Conservation (phyloP, 148 eudicot species). For the Diospyros lotus region DNA sequence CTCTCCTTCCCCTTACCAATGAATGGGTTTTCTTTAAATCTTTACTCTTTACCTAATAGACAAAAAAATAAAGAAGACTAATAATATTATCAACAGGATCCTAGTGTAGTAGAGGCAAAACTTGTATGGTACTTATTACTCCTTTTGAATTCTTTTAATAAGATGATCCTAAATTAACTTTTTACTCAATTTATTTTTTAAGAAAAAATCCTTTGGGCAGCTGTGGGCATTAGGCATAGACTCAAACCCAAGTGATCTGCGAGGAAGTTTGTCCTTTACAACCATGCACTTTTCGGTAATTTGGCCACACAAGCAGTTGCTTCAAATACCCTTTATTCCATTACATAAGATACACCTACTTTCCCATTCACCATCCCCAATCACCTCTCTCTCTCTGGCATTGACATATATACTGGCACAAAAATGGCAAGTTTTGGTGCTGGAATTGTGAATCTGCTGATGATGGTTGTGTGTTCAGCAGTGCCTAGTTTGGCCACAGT, state of each 20-base stretch:
- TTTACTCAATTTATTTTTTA: not conserved
- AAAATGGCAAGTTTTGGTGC: conserved; percentile 21
- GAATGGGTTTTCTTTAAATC: too few species aligned
- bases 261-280: not conserved
- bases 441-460: conserved; percentile 13
- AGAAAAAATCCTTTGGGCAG: conserved; percentile 7
- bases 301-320: conserved; percentile 3
- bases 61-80: not conserved
- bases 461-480: conserved; percentile 17
- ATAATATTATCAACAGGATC: not conserved
- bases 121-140: too few species aligned
- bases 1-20: too few species aligned
- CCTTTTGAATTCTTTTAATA: too few species aligned
- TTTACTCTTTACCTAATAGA: not conserved
- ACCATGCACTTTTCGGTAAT: not conserved
- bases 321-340: conserved; percentile 2
- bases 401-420: conserved; percentile 5
- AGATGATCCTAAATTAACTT: too few species aligned
- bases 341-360: conserved; percentile 15
- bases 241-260: conserved; percentile 16
- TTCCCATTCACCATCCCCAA: conserved; percentile 7
- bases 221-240: conserved; percentile 22
- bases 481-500: conserved; percentile 44
- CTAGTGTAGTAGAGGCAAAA: too few species aligned
- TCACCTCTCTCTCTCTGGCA: conserved; percentile 2